Evolutionary conservation across 495 filamentous ascomycete species (phyloP).

Genomic region (Penicillium pulvis): DNA sequence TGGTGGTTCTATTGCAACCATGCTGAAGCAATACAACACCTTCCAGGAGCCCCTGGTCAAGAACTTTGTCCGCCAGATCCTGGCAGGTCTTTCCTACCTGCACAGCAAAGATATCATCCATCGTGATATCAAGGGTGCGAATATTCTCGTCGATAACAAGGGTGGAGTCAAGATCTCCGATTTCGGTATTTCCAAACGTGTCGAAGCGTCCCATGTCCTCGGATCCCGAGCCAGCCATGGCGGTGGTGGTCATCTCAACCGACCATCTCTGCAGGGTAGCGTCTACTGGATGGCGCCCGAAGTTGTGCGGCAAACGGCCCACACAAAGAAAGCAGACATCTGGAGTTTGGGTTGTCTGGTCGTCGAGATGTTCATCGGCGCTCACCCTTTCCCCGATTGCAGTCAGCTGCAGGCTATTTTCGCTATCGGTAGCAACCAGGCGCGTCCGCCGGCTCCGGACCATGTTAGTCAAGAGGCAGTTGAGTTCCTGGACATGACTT

Average conservation of each 20-base stretch:
- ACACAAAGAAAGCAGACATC: constrained; percentile 99
- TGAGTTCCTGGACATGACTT: constrained; percentile 84
- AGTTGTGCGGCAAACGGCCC: constrained; percentile 95
- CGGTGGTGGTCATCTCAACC: constrained; percentile 65
- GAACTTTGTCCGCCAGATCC: constrained; percentile 96
- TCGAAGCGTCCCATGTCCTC: constrained; percentile 73
- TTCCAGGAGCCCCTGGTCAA: constrained; percentile 91
- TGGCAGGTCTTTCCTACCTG: constrained; percentile 91
- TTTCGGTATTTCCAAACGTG: constrained; percentile 98
- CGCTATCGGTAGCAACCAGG: constrained; percentile 88
- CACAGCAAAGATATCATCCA: constrained; percentile 97
- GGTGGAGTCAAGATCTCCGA: constrained; percentile 99
- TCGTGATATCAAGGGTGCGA: constrained; percentile 97
- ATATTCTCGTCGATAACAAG: constrained; percentile 98
- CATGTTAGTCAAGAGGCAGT: constrained; percentile 83
- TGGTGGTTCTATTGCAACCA: constrained; percentile 93
- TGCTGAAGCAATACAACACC: constrained; percentile 97
- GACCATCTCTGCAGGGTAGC: constrained; percentile 92
- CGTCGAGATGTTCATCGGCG: constrained; percentile 98
- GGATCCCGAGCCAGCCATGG: constrained; percentile 55
- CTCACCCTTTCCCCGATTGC: constrained; percentile 95
- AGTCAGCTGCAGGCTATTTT: constrained; percentile 98
- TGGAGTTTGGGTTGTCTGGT: constrained; percentile 97
- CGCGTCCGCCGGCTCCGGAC: constrained; percentile 85
- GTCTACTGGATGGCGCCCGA: constrained; percentile 99